Evolutionary conservation across 2,329 filamentous ascomycete species (phyloP).

Genomic region (Metarhizium guizhouense): DNA sequence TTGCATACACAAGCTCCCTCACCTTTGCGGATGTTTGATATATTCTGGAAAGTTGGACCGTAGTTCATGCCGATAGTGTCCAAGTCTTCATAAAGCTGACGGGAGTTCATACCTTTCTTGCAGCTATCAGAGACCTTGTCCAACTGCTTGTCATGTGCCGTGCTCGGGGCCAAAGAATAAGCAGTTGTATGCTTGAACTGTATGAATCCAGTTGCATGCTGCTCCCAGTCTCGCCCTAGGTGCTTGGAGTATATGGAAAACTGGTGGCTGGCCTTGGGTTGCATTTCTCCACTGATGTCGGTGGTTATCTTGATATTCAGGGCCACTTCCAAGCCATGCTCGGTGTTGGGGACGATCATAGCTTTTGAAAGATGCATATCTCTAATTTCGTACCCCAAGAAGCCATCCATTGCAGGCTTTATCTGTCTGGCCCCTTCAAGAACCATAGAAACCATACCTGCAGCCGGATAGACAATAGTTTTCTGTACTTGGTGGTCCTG

Average conservation of each 20-base stretch:
- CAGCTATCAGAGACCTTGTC: constrained; percentile 18
- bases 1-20: constrained; percentile 25
- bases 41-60: constrained; percentile 40
- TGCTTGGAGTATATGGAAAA: constrained; percentile 40
- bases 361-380: constrained; percentile 40
- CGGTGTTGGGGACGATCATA: constrained; percentile 38
- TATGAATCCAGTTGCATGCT: constrained; percentile 29
- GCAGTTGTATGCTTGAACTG: constrained; percentile 17
- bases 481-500: constrained; percentile 42
- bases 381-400: constrained; percentile 32
- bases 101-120: constrained; percentile 25
- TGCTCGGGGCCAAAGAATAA: constrained; percentile 12
- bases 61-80: constrained; percentile 44
- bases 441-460: constrained; percentile 41
- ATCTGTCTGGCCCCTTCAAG: constrained; percentile 37
- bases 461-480: constrained; percentile 40
- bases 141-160: constrained; percentile 14
- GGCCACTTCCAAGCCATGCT: constrained; percentile 40
- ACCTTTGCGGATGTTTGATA: constrained; percentile 25
- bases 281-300: neutral
- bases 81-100: constrained; percentile 41
- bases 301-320: constrained; percentile 31
- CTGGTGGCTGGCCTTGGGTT: constrained; percentile 7
- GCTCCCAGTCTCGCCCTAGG: constrained; percentile 30
- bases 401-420: constrained; percentile 12